Percentiles rank a stretch among this genome's conserved stretches.
Evolutionary conservation across 345 rosid species (phyloP).

Genomic region (Raphanus raphanistrum): DNA sequence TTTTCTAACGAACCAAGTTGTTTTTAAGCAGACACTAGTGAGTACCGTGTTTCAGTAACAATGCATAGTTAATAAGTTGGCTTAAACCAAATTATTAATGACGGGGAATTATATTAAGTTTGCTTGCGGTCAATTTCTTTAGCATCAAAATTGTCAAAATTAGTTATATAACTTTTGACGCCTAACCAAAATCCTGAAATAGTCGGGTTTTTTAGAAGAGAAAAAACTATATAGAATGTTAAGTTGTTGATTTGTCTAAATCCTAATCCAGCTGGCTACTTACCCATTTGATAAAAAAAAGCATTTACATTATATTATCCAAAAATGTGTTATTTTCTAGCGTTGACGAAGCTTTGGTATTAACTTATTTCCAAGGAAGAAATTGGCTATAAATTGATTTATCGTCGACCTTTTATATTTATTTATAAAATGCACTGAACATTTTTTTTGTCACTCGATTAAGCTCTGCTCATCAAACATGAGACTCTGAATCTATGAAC

Average conservation of each 20-base stretch:
- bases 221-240: constrained; percentile 24
- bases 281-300: constrained; percentile 22
- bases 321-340: background rate
- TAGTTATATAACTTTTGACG: constrained; percentile 33
- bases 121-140: constrained; percentile 15
- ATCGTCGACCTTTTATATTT: background rate
- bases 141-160: constrained; percentile 31
- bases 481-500: no score
- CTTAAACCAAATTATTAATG: background rate
- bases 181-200: constrained; percentile 23
- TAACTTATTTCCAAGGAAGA: background rate
- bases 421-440: background rate
- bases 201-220: constrained; percentile 12
- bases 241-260: constrained; percentile 38
- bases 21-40: background rate
- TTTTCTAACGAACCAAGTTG: background rate
- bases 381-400: background rate
- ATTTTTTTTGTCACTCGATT: no score
- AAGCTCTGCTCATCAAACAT: no score
- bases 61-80: background rate
- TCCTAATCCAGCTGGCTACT: constrained; percentile 28
- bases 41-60: background rate
- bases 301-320: constrained; percentile 2
- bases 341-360: constrained; percentile 7
- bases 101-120: constrained; percentile 26